phyloP scores from a whole-genome alignment of 2,329 filamentous ascomycete species.

The Achaetomium macrosporum region DNA sequence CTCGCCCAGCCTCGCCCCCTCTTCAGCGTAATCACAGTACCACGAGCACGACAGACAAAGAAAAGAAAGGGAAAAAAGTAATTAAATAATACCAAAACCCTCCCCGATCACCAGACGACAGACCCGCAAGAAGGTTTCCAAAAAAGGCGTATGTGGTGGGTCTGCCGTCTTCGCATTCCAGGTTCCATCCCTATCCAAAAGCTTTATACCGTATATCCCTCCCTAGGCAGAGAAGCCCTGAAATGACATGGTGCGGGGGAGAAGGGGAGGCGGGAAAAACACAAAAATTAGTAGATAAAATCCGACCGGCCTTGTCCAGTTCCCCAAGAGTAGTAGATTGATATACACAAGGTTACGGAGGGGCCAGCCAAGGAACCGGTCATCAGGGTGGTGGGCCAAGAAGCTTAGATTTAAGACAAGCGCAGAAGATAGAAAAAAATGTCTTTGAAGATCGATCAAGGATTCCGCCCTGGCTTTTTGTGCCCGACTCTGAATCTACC shows the following conservation, averaged over 20 bases:
- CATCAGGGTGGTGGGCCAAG: not conserved
- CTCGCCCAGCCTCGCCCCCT: not conserved
- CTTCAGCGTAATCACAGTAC: not conserved
- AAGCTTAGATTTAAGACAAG: not conserved
- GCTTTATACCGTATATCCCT: too few relatives aligned
- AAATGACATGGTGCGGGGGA: not conserved
- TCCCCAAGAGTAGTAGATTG: not conserved
- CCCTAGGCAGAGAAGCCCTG: too few relatives aligned
- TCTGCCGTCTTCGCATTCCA: conserved; percentile 1
- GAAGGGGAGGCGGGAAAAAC: not conserved
- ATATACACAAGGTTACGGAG: not conserved
- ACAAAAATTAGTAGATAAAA: not conserved
- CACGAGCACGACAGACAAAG: not conserved
- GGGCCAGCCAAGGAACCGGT: not conserved
- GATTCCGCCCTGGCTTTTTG: not conserved
- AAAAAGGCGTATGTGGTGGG: not conserved
- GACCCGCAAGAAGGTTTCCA: not conserved
- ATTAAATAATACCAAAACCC: conserved; percentile 10
- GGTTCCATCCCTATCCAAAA: too few relatives aligned
- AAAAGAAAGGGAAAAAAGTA: not conserved
- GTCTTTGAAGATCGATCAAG: not conserved
- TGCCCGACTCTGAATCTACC: not conserved
- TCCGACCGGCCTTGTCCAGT: not conserved
- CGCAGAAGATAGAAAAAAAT: not conserved
- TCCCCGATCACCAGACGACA: not conserved